These are phyloP conservation scores for Ustilago curta DNA, from an alignment of 1,284 basidiomycete genomes.

Conservation along the genomic window DNA sequence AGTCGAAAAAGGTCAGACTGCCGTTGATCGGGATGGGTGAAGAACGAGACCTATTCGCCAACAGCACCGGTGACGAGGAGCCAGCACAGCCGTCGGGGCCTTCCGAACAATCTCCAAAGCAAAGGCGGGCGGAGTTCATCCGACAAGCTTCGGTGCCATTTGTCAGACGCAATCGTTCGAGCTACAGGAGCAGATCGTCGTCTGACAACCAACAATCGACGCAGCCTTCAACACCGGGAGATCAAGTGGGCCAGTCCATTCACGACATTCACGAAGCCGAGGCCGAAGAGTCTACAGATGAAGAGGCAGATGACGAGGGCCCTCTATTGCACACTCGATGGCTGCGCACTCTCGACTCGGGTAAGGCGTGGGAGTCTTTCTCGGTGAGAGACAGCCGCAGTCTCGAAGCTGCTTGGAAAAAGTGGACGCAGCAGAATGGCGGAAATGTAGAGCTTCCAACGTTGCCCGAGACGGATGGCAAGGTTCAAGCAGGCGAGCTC, in stretches of 20 bases:
- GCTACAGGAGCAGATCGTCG: constrained; percentile 23
- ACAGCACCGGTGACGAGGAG: constrained; percentile 30
- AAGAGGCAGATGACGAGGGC: constrained; percentile 26
- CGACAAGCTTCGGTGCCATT: constrained; percentile 43
- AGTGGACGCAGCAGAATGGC: constrained; percentile 37
- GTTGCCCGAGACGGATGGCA: constrained; percentile 37
- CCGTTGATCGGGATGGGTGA: constrained; percentile 13
- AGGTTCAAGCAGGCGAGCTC: constrained; percentile 37
- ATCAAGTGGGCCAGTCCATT: constrained; percentile 14
- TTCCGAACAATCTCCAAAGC: constrained; percentile 31
- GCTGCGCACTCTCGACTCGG: constrained; percentile 35
- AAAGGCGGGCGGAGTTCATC: constrained; percentile 44
- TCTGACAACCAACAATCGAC: constrained; percentile 20
- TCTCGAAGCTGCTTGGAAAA: constrained; percentile 44
- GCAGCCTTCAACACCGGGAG: constrained; percentile 19
- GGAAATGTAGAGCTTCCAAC: constrained; percentile 37
- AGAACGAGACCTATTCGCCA: constrained; percentile 13
- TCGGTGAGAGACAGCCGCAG: constrained; percentile 37
- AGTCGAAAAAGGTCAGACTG: neutral
- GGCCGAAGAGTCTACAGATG: constrained; percentile 21
- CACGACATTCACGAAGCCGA: constrained; percentile 30
- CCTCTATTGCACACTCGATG: constrained; percentile 38
- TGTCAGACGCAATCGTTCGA: constrained; percentile 29
- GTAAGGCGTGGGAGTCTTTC: constrained; percentile 45
- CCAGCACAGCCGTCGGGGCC: constrained; percentile 2